Conservation (phyloP, 2,329 filamentous ascomycete genomes). For the Huntiella savannae region DNA sequence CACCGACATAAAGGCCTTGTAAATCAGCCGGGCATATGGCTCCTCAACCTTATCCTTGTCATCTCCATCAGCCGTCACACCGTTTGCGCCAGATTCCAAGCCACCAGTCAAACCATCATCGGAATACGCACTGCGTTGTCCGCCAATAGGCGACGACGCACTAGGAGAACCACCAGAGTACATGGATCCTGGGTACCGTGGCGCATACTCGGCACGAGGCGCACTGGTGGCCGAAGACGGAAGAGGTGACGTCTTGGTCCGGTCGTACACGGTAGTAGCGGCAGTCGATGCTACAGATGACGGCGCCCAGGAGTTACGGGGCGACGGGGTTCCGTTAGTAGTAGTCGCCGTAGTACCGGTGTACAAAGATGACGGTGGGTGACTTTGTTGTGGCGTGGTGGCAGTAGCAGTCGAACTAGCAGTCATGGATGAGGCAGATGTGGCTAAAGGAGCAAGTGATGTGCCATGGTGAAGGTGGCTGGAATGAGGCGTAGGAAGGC, state of each 20-base stretch:
- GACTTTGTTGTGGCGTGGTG: background rate
- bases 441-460: background rate
- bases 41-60: conserved; percentile 20
- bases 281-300: background rate
- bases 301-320: background rate
- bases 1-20: conserved; percentile 50
- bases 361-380: too few relatives aligned
- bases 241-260: background rate
- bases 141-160: conserved; percentile 4
- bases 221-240: background rate
- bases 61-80: conserved; percentile 8
- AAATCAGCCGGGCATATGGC: conserved; percentile 71
- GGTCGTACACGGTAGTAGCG: background rate
- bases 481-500: background rate
- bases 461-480: background rate
- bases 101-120: conserved; percentile 9
- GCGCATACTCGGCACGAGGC: conserved; percentile 5
- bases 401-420: background rate
- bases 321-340: background rate
- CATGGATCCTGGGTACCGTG: conserved; percentile 3
- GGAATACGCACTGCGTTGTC: conserved; percentile 7
- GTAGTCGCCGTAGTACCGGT: background rate
- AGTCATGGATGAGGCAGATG: background rate
- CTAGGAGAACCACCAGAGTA: conserved; percentile 1
- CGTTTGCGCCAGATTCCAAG: conserved; percentile 12